phyloP scores from a whole-genome alignment of 192 early-diverging fungal species.

The Allomyces arbusculus region DNA sequence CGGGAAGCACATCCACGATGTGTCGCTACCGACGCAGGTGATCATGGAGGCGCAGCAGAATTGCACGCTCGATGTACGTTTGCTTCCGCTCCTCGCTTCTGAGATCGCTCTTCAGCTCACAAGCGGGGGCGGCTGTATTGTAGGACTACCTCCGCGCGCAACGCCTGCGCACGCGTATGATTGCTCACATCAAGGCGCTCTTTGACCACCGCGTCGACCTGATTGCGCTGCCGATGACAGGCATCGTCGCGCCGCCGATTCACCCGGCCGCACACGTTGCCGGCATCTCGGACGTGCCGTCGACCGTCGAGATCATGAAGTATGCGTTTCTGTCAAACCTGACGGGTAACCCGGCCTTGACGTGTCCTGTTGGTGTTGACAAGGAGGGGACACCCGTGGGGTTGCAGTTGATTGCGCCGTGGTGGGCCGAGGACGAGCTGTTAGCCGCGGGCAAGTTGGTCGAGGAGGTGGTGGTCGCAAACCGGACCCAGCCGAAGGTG shows the following conservation, averaged over 20 bases:
- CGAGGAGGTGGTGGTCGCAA: not conserved
- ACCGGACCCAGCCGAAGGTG: too few relatives aligned
- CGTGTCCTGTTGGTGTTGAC: not conserved
- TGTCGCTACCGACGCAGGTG: not conserved
- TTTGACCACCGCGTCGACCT: not conserved
- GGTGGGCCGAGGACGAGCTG: constrained; percentile 1
- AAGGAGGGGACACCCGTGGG: not conserved
- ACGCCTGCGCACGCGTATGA: not conserved
- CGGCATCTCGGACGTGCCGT: not conserved
- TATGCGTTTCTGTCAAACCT: not conserved
- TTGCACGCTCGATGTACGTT: not conserved
- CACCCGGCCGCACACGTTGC: not conserved
- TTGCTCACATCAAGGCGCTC: not conserved
- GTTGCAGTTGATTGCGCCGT: not conserved
- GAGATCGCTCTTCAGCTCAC: not conserved
- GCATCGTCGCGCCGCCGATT: not conserved
- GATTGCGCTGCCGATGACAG: not conserved
- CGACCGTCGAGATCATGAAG: not conserved
- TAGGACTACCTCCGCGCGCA: not conserved
- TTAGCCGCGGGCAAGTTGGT: not conserved
- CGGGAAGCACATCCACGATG: not conserved
- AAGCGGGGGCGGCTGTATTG: not conserved
- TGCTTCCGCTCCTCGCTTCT: not conserved
- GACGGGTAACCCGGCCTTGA: not conserved
- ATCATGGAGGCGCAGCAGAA: not conserved